Conservation (phyloP, 1,284 basidiomycete species). For the Cystobasidium sp. region DNA sequence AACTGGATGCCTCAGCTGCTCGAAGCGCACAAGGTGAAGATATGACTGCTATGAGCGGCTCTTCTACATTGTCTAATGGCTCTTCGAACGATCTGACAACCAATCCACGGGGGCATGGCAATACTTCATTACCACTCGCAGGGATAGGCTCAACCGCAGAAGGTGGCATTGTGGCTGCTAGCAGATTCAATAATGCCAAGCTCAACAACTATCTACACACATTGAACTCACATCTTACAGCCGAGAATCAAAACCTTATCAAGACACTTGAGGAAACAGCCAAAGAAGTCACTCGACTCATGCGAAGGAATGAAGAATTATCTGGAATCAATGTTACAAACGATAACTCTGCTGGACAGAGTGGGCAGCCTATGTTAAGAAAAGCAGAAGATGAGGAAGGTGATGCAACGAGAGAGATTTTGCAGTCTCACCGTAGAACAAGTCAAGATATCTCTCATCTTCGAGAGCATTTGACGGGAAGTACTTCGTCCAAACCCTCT, state of each 20-base stretch:
- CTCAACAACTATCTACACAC: conserved; percentile 79
- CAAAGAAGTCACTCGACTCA: conserved; percentile 38
- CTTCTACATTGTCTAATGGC: conserved; percentile 73
- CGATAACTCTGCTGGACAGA: neutral
- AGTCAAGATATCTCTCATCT: conserved; percentile 34
- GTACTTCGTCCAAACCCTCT: conserved; percentile 16
- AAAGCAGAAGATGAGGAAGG: conserved; percentile 30
- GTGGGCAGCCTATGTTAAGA: conserved; percentile 8
- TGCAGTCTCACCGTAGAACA: conserved; percentile 27
- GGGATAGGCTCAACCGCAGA: conserved; percentile 68
- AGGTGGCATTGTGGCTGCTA: conserved; percentile 63
- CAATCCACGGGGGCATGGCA: conserved; percentile 68
- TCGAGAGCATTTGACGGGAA: conserved; percentile 24
- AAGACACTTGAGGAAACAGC: conserved; percentile 60
- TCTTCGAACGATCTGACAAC: conserved; percentile 82
- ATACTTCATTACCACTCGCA: conserved; percentile 68
- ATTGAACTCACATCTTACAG: conserved; percentile 74
- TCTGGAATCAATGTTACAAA: neutral
- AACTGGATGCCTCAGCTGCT: neutral
- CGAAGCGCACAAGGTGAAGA: conserved; percentile 14
- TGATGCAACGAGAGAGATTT: conserved; percentile 31
- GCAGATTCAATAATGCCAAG: conserved; percentile 77
- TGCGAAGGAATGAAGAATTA: conserved; percentile 18
- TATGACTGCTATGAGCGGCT: conserved; percentile 32
- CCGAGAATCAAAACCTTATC: conserved; percentile 77